phyloP scores from a whole-genome alignment of 495 filamentous ascomycete species.

The Penicillium ochrochloron region DNA sequence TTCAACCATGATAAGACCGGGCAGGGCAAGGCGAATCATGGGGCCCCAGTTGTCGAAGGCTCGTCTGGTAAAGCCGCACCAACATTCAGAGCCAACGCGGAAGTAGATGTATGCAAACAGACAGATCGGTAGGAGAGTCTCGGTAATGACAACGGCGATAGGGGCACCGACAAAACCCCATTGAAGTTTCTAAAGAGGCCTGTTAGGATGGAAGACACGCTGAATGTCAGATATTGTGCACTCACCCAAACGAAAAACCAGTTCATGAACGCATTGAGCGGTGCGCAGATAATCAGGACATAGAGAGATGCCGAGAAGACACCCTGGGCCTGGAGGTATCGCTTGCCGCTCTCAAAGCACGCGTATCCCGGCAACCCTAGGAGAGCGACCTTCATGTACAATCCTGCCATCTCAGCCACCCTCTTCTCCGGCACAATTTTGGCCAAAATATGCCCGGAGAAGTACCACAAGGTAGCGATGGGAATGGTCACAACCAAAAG shows the following conservation, averaged over 20 bases:
- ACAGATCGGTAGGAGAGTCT: constrained; percentile 77
- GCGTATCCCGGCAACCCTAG: constrained; percentile 73
- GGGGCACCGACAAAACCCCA: constrained; percentile 87
- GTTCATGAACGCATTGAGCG: constrained; percentile 73
- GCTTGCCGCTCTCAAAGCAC: constrained; percentile 72
- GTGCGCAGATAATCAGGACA: constrained; percentile 69
- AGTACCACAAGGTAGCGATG: constrained; percentile 67
- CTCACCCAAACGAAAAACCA: constrained; percentile 76
- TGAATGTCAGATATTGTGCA: constrained; percentile 4
- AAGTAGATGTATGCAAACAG: constrained; percentile 73
- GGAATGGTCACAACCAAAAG: constrained; percentile 67
- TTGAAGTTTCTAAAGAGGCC: constrained; percentile 54
- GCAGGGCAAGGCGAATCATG: constrained; percentile 84
- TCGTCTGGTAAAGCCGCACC: constrained; percentile 75
- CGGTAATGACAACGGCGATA: constrained; percentile 79
- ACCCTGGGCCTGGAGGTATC: constrained; percentile 77
- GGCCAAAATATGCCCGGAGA: constrained; percentile 61
- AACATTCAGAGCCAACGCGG: constrained; percentile 64
- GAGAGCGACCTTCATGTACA: constrained; percentile 68
- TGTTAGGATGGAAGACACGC: constrained; percentile 15
- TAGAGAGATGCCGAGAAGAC: constrained; percentile 70
- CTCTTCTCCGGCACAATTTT: constrained; percentile 68
- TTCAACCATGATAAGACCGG: constrained; percentile 88
- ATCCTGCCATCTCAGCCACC: constrained; percentile 65
- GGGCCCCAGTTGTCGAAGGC: constrained; percentile 83